phyloP scores from a whole-genome alignment of 345 rosid species.

The Noccaea caerulescens region DNA sequence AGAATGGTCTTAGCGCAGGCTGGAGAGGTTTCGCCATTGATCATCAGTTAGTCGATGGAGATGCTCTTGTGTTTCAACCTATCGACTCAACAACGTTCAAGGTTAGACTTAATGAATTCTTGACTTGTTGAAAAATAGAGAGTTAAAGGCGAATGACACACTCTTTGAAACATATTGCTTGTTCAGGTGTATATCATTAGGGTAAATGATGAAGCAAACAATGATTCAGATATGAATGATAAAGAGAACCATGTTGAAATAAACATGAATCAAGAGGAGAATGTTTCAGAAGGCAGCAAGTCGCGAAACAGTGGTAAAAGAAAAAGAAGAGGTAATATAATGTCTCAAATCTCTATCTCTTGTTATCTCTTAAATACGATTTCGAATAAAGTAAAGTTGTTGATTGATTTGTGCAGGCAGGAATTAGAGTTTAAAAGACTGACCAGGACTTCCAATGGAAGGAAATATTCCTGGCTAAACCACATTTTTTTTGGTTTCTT shows the following conservation, averaged over 20 bases:
- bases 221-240: constrained; percentile 1
- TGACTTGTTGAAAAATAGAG: neutral
- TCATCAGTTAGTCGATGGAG: constrained; percentile 61
- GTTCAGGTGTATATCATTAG: constrained; percentile 45
- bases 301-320: constrained; percentile 36
- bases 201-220: constrained; percentile 34
- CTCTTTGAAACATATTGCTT: constrained; percentile 14
- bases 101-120: constrained; percentile 40
- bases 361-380: neutral
- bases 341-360: constrained; percentile 9
- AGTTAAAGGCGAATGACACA: neutral
- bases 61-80: constrained; percentile 66
- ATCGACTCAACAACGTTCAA: constrained; percentile 55
- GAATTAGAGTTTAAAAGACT: constrained; percentile 31
- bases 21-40: constrained; percentile 67
- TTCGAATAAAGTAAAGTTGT: neutral
- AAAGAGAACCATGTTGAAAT: constrained; percentile 14
- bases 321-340: constrained; percentile 35
- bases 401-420: constrained; percentile 29
- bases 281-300: constrained; percentile 13
- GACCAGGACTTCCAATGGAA: neutral
- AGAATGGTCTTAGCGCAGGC: constrained; percentile 68
- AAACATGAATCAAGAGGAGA: constrained; percentile 22
- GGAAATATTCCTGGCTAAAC: neutral
- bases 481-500: neutral